A percentile compares a stretch with the other conserved stretches of the same genome.
Evolutionary conservation across 768 basidiomycete species (phyloP).

Genomic region (Lentinula aciculospora): DNA sequence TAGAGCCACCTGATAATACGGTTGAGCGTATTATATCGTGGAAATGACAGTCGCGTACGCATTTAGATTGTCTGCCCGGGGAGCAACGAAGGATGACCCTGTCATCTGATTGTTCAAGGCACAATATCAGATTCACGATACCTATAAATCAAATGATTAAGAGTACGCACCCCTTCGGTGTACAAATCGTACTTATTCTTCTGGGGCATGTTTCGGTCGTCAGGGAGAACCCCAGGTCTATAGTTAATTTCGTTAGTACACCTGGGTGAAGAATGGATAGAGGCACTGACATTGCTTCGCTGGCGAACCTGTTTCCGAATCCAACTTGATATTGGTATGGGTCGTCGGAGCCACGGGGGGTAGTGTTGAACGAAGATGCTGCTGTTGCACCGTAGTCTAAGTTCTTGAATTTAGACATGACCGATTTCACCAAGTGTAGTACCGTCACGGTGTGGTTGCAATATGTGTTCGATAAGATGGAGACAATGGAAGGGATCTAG

Average conservation of each 20-base stretch:
- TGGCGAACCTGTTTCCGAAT: conserved; percentile 53
- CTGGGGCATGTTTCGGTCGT: conserved; percentile 59
- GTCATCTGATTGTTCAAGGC: conserved; percentile 38
- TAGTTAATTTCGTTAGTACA: neutral
- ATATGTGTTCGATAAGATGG: neutral
- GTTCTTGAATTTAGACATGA: neutral
- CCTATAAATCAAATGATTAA: neutral
- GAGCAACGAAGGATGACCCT: conserved; percentile 55
- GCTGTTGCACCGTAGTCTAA: conserved; percentile 28
- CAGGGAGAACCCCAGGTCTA: conserved; percentile 52
- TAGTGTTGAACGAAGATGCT: conserved; percentile 28
- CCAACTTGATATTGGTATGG: conserved; percentile 55
- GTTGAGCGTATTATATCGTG: neutral
- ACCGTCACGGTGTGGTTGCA: neutral
- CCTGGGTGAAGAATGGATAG: neutral
- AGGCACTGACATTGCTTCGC: conserved; percentile 44
- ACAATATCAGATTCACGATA: too few species aligned
- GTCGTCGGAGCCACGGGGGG: conserved; percentile 32
- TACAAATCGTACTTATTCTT: conserved; percentile 60
- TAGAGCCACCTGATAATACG: conserved; percentile 47
- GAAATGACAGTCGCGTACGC: conserved; percentile 28
- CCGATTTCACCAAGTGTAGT: neutral
- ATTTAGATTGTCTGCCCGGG: conserved; percentile 47
- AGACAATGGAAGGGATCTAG: too few species aligned
- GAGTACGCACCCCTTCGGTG: conserved; percentile 42